Conservation (phyloP, 768 basidiomycete genomes). For the Boletellus emodensis region DNA sequence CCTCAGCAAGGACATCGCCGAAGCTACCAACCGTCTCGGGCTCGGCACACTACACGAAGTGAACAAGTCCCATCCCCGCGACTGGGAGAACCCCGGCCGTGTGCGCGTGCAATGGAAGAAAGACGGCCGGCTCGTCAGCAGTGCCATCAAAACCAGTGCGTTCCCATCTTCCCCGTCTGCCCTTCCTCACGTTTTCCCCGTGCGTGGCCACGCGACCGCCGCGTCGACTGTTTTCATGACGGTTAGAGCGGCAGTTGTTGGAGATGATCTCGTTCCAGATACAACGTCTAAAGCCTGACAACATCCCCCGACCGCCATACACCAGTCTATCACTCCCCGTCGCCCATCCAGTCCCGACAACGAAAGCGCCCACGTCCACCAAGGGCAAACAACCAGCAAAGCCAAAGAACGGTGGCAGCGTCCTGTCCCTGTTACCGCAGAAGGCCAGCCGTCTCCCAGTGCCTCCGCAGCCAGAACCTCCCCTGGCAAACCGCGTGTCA, state of each 20-base stretch:
- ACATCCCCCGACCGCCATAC: conserved; percentile 62
- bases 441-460: conserved; percentile 50
- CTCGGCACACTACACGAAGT: conserved; percentile 85
- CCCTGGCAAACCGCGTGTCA: conserved; percentile 70
- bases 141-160: conserved; percentile 72
- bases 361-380: conserved; percentile 30
- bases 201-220: not conserved
- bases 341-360: conserved; percentile 27
- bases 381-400: conserved; percentile 54
- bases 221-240: not conserved
- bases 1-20: conserved; percentile 86
- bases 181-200: too few species aligned
- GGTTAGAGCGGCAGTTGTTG: conserved; percentile 71
- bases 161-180: conserved; percentile 10
- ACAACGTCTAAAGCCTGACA: conserved; percentile 69
- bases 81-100: conserved; percentile 98
- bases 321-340: conserved; percentile 32
- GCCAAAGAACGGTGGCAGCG: conserved; percentile 39
- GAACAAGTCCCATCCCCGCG: conserved; percentile 85
- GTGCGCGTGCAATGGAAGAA: conserved; percentile 93
- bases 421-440: conserved; percentile 23
- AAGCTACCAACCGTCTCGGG: conserved; percentile 73
- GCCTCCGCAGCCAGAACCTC: conserved; percentile 74
- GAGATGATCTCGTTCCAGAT: conserved; percentile 72
- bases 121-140: conserved; percentile 63